Percentiles rank a stretch among this genome's conserved stretches.
Evolutionary conservation across 768 basidiomycete species (phyloP).

Genomic region (Hygrophoropsis aurantiaca): DNA sequence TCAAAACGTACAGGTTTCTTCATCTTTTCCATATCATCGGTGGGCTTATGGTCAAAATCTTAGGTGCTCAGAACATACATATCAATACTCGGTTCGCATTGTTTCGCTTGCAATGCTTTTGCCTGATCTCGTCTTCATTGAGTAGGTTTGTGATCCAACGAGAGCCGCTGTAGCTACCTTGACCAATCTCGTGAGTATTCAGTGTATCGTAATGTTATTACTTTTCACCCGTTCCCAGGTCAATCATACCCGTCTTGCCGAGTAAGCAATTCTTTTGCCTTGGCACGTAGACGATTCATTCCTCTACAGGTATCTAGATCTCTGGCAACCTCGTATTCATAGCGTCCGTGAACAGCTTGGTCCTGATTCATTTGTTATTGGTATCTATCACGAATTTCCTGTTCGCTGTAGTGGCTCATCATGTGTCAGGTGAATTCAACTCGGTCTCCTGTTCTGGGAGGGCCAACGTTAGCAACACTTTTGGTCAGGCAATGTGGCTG

Average conservation of each 20-base stretch:
- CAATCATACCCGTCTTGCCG: slow-evolving; percentile 50
- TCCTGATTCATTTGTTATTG: slow-evolving; percentile 48
- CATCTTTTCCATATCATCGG: too few species aligned
- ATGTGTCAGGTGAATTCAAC: slow-evolving; percentile 48
- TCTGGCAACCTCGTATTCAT: slow-evolving; percentile 54
- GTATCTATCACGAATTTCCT: slow-evolving; percentile 19
- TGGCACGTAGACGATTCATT: background rate
- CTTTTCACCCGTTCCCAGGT: slow-evolving; percentile 32
- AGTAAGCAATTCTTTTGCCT: slow-evolving; percentile 27
- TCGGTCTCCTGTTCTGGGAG: slow-evolving; percentile 54
- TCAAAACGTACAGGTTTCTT: slow-evolving; percentile 39
- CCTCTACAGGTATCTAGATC: slow-evolving; percentile 46
- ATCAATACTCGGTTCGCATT: slow-evolving; percentile 48
- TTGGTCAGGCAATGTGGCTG: slow-evolving; percentile 56
- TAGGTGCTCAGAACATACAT: slow-evolving; percentile 41
- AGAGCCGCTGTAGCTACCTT: slow-evolving; percentile 47
- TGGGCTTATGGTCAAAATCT: too few species aligned
- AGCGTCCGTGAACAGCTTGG: slow-evolving; percentile 48
- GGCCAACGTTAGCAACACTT: slow-evolving; percentile 51
- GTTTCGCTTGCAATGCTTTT: background rate
- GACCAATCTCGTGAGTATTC: slow-evolving; percentile 42
- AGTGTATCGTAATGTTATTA: background rate
- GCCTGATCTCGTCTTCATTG: background rate
- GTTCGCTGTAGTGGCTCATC: background rate
- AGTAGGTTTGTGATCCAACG: slow-evolving; percentile 41